A percentile compares a stretch with the other conserved stretches of the same genome.
These are phyloP conservation scores for Tetratostichococcus sp. DNA, from an alignment of 139 green algal species.

Conservation along the genomic window DNA sequence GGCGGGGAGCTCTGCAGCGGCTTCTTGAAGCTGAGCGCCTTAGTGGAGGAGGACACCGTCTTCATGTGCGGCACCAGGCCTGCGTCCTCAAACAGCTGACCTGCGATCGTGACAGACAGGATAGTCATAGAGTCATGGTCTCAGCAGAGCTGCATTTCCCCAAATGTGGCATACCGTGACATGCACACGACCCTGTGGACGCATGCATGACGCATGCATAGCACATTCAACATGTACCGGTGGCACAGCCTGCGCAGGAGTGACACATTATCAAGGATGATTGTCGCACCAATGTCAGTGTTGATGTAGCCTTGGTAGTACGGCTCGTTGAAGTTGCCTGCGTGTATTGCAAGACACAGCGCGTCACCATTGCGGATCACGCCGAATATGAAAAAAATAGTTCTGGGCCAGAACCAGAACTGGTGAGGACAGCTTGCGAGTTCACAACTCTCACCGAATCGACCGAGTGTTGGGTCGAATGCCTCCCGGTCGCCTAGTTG, in stretches of 20 bases:
- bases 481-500: slow-evolving; percentile 55
- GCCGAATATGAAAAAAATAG: too few relatives aligned
- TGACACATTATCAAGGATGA: slow-evolving; percentile 13
- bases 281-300: slow-evolving; percentile 24
- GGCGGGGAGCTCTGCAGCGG: slow-evolving; percentile 4
- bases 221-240: too few relatives aligned
- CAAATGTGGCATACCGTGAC: too few relatives aligned
- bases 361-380: too few relatives aligned
- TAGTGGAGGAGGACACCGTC: slow-evolving; percentile 55
- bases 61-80: slow-evolving; percentile 67
- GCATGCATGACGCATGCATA: too few relatives aligned
- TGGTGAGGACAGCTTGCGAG: too few relatives aligned
- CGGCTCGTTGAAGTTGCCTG: slow-evolving; percentile 67
- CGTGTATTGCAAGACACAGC: too few relatives aligned
- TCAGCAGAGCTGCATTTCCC: too few relatives aligned
- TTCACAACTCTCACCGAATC: slow-evolving; percentile 43
- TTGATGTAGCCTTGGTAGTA: slow-evolving; percentile 60
- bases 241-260: too few relatives aligned
- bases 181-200: too few relatives aligned
- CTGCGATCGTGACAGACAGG: slow-evolving; percentile 1
- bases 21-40: slow-evolving; percentile 69
- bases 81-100: slow-evolving; percentile 44
- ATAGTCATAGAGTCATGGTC: too few relatives aligned
- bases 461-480: slow-evolving; percentile 41
- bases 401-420: too few relatives aligned